Evolutionary conservation across 1,284 basidiomycete genomes (phyloP).

Genomic region (Ustilago bromivora): DNA sequence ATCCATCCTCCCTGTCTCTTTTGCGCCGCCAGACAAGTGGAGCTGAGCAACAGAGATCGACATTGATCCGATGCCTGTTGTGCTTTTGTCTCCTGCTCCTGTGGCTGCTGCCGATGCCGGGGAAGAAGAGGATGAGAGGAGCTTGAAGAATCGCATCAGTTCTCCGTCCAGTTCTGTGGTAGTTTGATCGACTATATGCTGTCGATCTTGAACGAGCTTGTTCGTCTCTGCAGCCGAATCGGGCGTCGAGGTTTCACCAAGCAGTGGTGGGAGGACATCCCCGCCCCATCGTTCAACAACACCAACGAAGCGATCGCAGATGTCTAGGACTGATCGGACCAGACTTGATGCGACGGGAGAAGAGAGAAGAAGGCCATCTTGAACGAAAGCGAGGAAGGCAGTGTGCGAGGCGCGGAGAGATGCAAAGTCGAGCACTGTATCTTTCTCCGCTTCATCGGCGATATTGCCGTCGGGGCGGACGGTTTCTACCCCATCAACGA

Average conservation of each 20-base stretch:
- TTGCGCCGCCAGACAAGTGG: conserved; percentile 9
- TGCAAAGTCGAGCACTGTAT: conserved; percentile 77
- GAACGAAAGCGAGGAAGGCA: conserved; percentile 81
- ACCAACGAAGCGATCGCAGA: conserved; percentile 81
- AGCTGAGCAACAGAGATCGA: conserved; percentile 32
- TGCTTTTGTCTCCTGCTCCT: conserved; percentile 24
- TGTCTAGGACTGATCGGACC: conserved; percentile 79
- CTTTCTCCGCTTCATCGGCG: conserved; percentile 48
- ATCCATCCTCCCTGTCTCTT: conserved; percentile 2
- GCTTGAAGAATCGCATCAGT: conserved; percentile 37
- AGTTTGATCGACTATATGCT: conserved; percentile 78
- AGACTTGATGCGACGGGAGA: conserved; percentile 77
- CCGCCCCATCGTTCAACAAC: conserved; percentile 92
- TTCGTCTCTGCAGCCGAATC: conserved; percentile 68
- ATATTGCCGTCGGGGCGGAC: conserved; percentile 19
- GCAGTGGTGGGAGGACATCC: conserved; percentile 83
- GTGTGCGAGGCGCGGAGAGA: conserved; percentile 83
- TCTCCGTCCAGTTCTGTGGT: conserved; percentile 74
- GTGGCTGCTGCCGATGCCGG: conserved; percentile 2
- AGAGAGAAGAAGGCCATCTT: conserved; percentile 80
- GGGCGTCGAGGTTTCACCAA: conserved; percentile 74
- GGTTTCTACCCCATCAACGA: conserved; percentile 36
- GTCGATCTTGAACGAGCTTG: conserved; percentile 76
- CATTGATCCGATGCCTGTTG: conserved; percentile 26
- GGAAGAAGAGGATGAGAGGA: conserved; percentile 30